Evolutionary conservation across 768 basidiomycete species (phyloP).

Genomic region (Astraeus odoratus): DNA sequence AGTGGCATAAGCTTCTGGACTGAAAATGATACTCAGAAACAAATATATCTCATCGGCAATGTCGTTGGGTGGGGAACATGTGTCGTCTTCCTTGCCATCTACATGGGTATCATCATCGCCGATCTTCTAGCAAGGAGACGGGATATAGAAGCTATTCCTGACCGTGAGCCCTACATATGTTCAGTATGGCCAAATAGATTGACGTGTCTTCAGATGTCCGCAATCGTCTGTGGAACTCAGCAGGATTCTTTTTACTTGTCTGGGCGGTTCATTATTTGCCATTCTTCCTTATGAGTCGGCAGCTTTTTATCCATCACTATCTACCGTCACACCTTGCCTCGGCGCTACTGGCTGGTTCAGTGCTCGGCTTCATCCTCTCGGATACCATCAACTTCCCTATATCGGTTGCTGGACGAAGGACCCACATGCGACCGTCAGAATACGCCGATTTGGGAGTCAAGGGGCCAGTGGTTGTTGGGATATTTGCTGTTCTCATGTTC

Average conservation of each 20-base stretch:
- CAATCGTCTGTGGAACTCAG: conserved; percentile 91
- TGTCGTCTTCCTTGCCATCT: conserved; percentile 78
- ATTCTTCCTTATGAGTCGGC: conserved; percentile 97
- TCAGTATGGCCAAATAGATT: neutral
- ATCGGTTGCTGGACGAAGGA: conserved; percentile 66
- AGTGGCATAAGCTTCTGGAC: conserved; percentile 99
- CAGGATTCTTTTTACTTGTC: conserved; percentile 90
- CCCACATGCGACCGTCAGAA: conserved; percentile 41
- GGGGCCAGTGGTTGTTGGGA: conserved; percentile 56
- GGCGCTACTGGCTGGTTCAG: conserved; percentile 85
- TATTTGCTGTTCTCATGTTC: conserved; percentile 56
- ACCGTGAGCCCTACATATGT: conserved; percentile 49
- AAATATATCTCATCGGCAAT: conserved; percentile 97
- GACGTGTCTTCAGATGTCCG: conserved; percentile 61
- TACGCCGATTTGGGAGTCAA: conserved; percentile 74
- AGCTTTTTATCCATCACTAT: conserved; percentile 96
- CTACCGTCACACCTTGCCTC: conserved; percentile 94
- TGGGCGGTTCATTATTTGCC: conserved; percentile 97
- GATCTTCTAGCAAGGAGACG: conserved; percentile 86
- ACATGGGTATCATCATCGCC: conserved; percentile 83
- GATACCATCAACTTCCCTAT: conserved; percentile 91
- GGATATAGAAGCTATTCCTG: conserved; percentile 77
- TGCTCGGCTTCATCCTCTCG: conserved; percentile 83
- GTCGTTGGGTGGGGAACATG: conserved; percentile 93
- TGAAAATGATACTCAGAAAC: conserved; percentile 70